These are phyloP conservation scores for Odontarrhena argentea DNA, from an alignment of 345 rosid species.

Conservation along the genomic window DNA sequence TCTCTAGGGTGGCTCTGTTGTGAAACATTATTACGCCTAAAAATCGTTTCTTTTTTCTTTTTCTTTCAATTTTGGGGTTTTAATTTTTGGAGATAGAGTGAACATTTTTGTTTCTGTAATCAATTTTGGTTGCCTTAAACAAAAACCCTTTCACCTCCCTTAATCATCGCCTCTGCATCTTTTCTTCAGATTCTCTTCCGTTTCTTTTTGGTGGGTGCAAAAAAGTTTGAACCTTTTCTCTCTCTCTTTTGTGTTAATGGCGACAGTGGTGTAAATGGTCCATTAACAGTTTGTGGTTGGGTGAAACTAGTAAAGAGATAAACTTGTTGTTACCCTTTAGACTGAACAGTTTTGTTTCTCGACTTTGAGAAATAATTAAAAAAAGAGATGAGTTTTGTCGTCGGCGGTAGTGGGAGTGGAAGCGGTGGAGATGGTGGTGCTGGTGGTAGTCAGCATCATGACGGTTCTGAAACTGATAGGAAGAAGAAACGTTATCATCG, in stretches of 20 bases:
- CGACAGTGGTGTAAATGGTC: slow-evolving; percentile 42
- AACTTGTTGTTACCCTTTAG: slow-evolving; percentile 13
- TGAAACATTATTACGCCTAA: slow-evolving; percentile 34
- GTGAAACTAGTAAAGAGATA: slow-evolving; percentile 26
- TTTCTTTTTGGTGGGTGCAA: slow-evolving; percentile 31
- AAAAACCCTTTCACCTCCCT: slow-evolving; percentile 35
- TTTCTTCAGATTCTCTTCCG: slow-evolving; percentile 41
- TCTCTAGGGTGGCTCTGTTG: slow-evolving; percentile 40
- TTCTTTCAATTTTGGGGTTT: slow-evolving; percentile 14
- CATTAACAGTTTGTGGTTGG: slow-evolving; percentile 40
- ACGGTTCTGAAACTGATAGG: slow-evolving; percentile 64
- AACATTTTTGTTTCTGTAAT: slow-evolving; percentile 3
- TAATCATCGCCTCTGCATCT: slow-evolving; percentile 39
- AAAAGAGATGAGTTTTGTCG: slow-evolving; percentile 38
- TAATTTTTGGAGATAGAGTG: not conserved
- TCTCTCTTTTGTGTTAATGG: slow-evolving; percentile 35
- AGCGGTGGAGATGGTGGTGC: slow-evolving; percentile 72
- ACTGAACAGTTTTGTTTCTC: not conserved
- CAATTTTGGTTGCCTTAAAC: slow-evolving; percentile 32
- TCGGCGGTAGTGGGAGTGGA: slow-evolving; percentile 60
- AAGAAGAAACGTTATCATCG: slow-evolving; percentile 96
- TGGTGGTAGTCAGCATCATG: slow-evolving; percentile 62
- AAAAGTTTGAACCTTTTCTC: slow-evolving; percentile 22
- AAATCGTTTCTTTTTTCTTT: not conserved
- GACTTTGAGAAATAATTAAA: not conserved